Evolutionary conservation across 129 eudicot species (phyloP).

Genomic region (Cynara cardunculus): DNA sequence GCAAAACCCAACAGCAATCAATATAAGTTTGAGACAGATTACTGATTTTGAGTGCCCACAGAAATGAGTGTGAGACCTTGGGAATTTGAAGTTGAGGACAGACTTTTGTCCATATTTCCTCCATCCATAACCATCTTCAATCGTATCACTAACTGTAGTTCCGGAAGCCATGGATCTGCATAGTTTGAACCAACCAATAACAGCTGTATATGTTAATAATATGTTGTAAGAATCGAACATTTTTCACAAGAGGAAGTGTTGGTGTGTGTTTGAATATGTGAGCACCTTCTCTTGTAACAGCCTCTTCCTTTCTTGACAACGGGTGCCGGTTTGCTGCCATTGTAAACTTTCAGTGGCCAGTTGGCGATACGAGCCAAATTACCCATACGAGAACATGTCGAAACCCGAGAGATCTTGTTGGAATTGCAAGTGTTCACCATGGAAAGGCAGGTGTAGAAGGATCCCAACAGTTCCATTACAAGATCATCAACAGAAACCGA

Average conservation of each 20-base stretch:
- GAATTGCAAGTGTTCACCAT: slow-evolving; percentile 13
- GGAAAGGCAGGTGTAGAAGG: slow-evolving; percentile 36
- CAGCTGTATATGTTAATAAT: neutral
- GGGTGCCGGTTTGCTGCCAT: slow-evolving; percentile 32
- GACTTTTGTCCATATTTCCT: slow-evolving; percentile 70
- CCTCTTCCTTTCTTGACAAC: slow-evolving; percentile 55
- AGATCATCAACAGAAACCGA: slow-evolving; percentile 28
- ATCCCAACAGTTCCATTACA: slow-evolving; percentile 28
- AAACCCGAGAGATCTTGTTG: neutral
- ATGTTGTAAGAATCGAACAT: neutral
- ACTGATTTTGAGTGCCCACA: neutral
- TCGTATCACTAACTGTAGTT: slow-evolving; percentile 13
- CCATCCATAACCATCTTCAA: slow-evolving; percentile 59
- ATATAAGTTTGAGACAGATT: neutral
- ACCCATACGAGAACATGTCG: neutral
- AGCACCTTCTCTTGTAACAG: slow-evolving; percentile 47
- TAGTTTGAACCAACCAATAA: neutral
- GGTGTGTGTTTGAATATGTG: neutral
- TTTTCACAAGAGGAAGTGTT: neutral
- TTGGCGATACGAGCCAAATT: neutral
- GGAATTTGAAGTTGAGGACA: slow-evolving; percentile 44
- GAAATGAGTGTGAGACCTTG: too few species aligned
- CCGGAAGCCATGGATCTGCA: slow-evolving; percentile 39
- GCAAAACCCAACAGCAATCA: neutral
- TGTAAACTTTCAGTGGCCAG: slow-evolving; percentile 12